These are phyloP conservation scores for Pouteria campechiana DNA, from an alignment of 179 eudicot species.

Conservation along the genomic window DNA sequence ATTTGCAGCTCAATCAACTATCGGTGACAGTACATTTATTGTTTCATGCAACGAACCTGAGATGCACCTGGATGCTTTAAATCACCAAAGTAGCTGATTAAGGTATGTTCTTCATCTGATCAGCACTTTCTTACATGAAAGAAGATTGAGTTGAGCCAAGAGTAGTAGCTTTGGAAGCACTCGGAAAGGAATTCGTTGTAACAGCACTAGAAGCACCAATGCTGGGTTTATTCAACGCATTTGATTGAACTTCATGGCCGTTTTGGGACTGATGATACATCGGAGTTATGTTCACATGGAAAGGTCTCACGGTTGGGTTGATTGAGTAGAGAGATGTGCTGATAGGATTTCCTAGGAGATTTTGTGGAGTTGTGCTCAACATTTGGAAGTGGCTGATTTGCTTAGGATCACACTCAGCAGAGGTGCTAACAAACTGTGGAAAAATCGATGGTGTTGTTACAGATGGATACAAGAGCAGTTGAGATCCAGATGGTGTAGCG, in stretches of 20 bases:
- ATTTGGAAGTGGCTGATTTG: constrained; percentile 18
- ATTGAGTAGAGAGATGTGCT: constrained; percentile 8
- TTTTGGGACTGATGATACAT: constrained; percentile 7
- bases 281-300: constrained; percentile 23
- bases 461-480: constrained; percentile 14
- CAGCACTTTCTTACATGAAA: too few species aligned
- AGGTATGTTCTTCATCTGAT: too few species aligned
- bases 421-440: constrained; percentile 10
- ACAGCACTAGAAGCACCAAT: too few species aligned
- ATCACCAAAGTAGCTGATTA: too few species aligned
- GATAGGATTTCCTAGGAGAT: constrained; percentile 7
- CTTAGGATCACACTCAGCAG: constrained; percentile 15
- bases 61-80: too few species aligned
- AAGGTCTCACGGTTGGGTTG: constrained; percentile 18
- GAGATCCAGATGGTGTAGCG: constrained; percentile 9
- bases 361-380: constrained; percentile 13
- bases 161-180: too few species aligned
- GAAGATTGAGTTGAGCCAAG: too few species aligned
- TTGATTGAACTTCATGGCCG: constrained; percentile 3
- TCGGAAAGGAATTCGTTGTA: too few species aligned
- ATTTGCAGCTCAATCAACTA: too few species aligned
- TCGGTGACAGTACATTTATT: too few species aligned
- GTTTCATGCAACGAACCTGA: too few species aligned
- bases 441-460: constrained; percentile 10
- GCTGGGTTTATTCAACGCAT: too few species aligned